Base-by-base conservation (phyloP, 768 basidiomycete species). In the Phaeotremella fagi region DNA sequence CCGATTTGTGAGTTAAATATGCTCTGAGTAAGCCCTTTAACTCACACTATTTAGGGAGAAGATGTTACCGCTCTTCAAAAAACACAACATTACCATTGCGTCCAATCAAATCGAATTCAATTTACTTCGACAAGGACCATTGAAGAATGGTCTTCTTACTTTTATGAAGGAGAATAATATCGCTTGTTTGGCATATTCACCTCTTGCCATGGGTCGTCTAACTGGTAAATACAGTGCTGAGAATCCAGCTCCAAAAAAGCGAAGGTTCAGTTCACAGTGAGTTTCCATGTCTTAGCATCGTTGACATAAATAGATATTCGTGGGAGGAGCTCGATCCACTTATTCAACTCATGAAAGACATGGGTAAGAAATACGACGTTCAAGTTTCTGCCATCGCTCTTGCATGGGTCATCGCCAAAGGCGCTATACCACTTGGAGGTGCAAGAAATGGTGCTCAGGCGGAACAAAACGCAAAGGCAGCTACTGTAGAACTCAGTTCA, bases 81-180 rank as follows among this genome's bases (percentile, higher is more conserved):
- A 54, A 31, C 57, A 71, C 50, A 61, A 60, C 36, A 61, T 73
- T 1, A 63, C 60, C 29, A 62, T 75, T 26, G 70, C 72, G 9
- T 70, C 67, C 7, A 75, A 75, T 48, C 74, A 75, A 49, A 66
- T 75, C 33, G 74, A 75, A 51, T 70, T 63, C 63, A 70, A 59
- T 44, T 52, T 75, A 1, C 50, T 72, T n/a, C 56, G 72, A 3
- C 66, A 64, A 48, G 46, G 61, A 27, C 72, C 74, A 0, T 58
- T 67, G 25, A 59, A 62, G 44, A 69, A 59, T 48, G 74, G 74
- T 6, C 47, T 75, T 29, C 44, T 75, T 20, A 65, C 56, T 3
- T 65, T 64, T 37, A 70, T 71, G 67, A 71, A 66, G 50, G 62
- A 75, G 61, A 38, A 64, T 12, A 63, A 64, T 22, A 65, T 75